Evolutionary conservation across 257 asterid species (phyloP).

Genomic region (Echites panduratus): DNA sequence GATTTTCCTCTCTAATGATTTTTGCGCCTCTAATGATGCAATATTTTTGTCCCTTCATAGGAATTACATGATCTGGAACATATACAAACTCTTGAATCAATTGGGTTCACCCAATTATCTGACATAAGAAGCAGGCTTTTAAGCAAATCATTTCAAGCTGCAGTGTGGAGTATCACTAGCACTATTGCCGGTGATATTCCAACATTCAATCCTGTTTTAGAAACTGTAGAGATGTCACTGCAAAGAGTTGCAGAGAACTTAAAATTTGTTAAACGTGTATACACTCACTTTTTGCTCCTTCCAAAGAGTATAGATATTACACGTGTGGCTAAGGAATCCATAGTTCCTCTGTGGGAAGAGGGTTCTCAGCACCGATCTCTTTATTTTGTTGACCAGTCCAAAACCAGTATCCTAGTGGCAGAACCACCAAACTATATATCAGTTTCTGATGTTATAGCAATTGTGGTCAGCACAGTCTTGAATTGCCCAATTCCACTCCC

Average conservation of each 20-base stretch:
- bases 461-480: conserved; percentile 62
- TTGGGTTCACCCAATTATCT: conserved; percentile 54
- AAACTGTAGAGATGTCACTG: conserved; percentile 44
- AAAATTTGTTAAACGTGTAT: conserved; percentile 58
- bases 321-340: conserved; percentile 38
- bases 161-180: conserved; percentile 56
- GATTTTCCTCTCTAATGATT: conserved; percentile 17
- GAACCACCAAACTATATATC: conserved; percentile 75
- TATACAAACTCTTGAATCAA: conserved; percentile 45
- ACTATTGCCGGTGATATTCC: conserved; percentile 39
- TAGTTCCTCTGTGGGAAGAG: conserved; percentile 79
- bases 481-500: conserved; percentile 73
- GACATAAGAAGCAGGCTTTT: conserved; percentile 47
- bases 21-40: no score
- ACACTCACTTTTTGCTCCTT: conserved; percentile 67
- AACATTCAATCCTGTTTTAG: conserved; percentile 42
- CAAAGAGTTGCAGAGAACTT: conserved; percentile 56
- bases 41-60: conserved; percentile 35
- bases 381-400: conserved; percentile 57
- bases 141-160: conserved; percentile 72
- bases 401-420: conserved; percentile 56
- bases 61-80: conserved; percentile 57
- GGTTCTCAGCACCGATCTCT: conserved; percentile 53
- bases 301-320: conserved; percentile 68
- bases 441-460: conserved; percentile 59